A percentile compares a stretch with the other conserved stretches of the same genome.
Conservation (phyloP, 1,284 basidiomycete species). For the Marasmius fiardii region DNA sequence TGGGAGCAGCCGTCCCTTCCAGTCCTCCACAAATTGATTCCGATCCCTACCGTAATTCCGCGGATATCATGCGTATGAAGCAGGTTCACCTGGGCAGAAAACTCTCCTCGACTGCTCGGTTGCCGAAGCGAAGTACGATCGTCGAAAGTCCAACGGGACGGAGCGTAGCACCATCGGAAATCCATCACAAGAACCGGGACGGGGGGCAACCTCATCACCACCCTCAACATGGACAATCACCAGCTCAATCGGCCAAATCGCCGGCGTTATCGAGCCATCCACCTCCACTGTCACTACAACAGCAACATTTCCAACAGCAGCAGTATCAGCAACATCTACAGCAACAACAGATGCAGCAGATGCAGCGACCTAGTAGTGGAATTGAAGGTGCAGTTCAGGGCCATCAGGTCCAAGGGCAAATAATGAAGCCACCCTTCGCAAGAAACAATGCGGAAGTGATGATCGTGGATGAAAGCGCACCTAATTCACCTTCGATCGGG, state of each 20-base stretch:
- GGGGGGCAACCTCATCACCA: constrained; percentile 10
- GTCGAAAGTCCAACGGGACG: constrained; percentile 94
- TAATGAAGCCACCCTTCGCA: constrained; percentile 71
- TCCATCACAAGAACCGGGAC: constrained; percentile 20
- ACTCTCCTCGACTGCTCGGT: constrained; percentile 85
- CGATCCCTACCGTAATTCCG: constrained; percentile 80
- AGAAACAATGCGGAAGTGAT: constrained; percentile 85
- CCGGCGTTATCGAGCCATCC: constrained; percentile 35
- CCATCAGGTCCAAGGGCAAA: constrained; percentile 38
- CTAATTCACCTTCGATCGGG: constrained; percentile 62
- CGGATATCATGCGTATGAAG: constrained; percentile 94
- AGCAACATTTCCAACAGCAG: constrained; percentile 2
- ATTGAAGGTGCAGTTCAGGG: background rate
- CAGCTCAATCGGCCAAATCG: constrained; percentile 34
- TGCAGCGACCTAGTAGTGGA: background rate
- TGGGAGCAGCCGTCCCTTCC: constrained; percentile 32
- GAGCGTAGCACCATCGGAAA: constrained; percentile 43
- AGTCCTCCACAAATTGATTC: constrained; percentile 30
- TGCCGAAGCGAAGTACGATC: constrained; percentile 93
- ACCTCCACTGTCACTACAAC: constrained; percentile 27
- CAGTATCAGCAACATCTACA: constrained; percentile 3
- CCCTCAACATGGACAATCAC: constrained; percentile 26
- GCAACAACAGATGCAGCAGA: constrained; percentile 33
- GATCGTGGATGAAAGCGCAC: constrained; percentile 83
- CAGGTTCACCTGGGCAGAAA: constrained; percentile 93